Evolutionary conservation across 169 alveolate genomes (phyloP).

Genomic region (Plasmodium inui): DNA sequence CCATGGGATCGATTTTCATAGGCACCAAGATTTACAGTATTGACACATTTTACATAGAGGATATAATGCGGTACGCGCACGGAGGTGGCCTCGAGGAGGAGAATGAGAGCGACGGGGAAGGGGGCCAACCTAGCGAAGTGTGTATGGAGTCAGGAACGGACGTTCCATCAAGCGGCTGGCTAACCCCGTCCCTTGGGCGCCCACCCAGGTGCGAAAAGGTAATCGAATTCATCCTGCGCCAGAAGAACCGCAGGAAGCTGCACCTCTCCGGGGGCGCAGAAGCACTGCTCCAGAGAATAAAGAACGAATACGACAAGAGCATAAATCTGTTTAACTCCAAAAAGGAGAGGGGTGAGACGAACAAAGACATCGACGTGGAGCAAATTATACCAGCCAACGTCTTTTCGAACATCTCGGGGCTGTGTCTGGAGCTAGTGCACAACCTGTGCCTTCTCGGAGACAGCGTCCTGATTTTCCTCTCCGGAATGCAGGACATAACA

Average conservation of each 20-base stretch:
- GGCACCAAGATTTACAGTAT: conserved; percentile 39
- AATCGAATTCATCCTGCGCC: conserved; percentile 36
- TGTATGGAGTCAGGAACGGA: not conserved
- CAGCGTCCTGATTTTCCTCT: conserved; percentile 37
- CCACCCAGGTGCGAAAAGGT: conserved; percentile 1
- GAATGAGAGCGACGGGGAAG: not conserved
- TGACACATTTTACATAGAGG: conserved; percentile 46
- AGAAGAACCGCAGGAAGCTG: conserved; percentile 11
- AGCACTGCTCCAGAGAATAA: conserved; percentile 18
- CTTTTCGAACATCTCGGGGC: conserved; percentile 18
- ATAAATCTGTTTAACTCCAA: conserved; percentile 11
- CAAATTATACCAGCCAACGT: conserved; percentile 51
- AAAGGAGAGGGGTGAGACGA: not conserved
- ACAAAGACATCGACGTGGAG: conserved; percentile 24
- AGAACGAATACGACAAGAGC: conserved; percentile 29
- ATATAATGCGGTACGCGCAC: conserved; percentile 17
- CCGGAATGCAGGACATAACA: conserved; percentile 57
- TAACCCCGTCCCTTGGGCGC: too few relatives aligned
- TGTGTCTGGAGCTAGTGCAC: conserved; percentile 33
- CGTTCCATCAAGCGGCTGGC: not conserved
- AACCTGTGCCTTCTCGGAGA: conserved; percentile 44
- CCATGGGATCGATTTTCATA: conserved; percentile 12
- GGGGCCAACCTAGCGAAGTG: not conserved
- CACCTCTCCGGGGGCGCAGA: conserved; percentile 9
- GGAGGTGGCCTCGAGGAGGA: not conserved